phyloP scores from a whole-genome alignment of 805 yeast genomes.

The Wickerhamomyces silvicola region DNA sequence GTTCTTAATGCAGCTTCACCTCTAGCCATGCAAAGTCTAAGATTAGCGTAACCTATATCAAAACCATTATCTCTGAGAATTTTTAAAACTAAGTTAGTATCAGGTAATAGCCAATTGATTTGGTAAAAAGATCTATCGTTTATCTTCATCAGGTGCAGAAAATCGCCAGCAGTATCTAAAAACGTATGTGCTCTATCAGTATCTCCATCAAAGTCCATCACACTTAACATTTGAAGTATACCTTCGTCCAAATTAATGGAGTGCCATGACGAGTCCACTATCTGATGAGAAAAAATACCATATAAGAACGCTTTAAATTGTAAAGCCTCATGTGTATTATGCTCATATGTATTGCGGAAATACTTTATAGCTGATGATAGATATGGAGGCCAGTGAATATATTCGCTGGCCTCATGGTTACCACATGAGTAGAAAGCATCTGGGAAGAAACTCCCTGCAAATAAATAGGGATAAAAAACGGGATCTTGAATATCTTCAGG shows the following conservation, averaged over 20 bases:
- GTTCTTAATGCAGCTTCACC: slow-evolving; percentile 47
- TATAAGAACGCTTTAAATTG: slow-evolving; percentile 46
- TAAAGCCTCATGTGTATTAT: slow-evolving; percentile 18
- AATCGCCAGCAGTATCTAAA: slow-evolving; percentile 61
- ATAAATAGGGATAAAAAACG: slow-evolving; percentile 25
- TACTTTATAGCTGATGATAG: slow-evolving; percentile 38
- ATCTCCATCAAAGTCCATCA: slow-evolving; percentile 49
- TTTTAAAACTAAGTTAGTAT: slow-evolving; percentile 31
- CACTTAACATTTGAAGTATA: slow-evolving; percentile 41
- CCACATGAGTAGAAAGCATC: slow-evolving; percentile 62
- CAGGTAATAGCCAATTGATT: slow-evolving; percentile 37
- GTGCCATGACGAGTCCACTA: slow-evolving; percentile 66
- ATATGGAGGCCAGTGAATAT: slow-evolving; percentile 68
- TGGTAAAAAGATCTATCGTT: slow-evolving; percentile 18
- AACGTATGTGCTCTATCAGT: slow-evolving; percentile 43
- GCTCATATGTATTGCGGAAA: slow-evolving; percentile 23
- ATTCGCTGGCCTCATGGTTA: slow-evolving; percentile 50
- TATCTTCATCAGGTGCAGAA: slow-evolving; percentile 38
- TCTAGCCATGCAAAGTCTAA: slow-evolving; percentile 45
- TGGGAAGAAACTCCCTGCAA: slow-evolving; percentile 64
- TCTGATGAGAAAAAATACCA: slow-evolving; percentile 58
- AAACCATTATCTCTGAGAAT: slow-evolving; percentile 35
- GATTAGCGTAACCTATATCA: slow-evolving; percentile 24
- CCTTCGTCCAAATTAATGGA: slow-evolving; percentile 51
- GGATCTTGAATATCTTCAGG: slow-evolving; percentile 26